A percentile compares a stretch with the other conserved stretches of the same genome.
Evolutionary conservation across 805 yeast species (phyloP).

Genomic region (Lachancea quebecensis): DNA sequence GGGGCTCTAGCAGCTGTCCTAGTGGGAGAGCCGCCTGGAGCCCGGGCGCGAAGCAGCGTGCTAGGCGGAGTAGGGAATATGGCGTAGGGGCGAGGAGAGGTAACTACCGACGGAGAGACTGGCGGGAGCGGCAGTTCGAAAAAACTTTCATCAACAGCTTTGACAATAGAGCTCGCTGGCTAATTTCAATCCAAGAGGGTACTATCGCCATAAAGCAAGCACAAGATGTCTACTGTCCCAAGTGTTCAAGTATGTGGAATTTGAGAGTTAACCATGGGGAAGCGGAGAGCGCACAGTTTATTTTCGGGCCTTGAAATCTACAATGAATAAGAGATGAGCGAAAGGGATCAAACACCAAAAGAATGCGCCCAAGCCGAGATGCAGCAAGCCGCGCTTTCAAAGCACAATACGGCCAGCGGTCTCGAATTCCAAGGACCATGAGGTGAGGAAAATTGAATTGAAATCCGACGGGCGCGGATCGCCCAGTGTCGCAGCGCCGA

Average conservation of each 20-base stretch:
- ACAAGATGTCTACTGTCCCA: constrained; percentile 66
- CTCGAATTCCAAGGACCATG: not conserved
- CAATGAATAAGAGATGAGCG: not conserved
- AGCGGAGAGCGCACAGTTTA: not conserved
- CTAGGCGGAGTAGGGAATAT: not conserved
- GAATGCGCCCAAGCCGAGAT: no score
- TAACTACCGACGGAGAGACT: not conserved
- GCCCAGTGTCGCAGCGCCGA: not conserved
- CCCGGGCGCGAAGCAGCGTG: no score
- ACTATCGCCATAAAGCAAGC: constrained; percentile 17
- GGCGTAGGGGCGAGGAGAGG: not conserved
- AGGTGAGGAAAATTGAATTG: not conserved
- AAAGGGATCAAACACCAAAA: no score
- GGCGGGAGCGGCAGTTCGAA: constrained; percentile 2
- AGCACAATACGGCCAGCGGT: no score
- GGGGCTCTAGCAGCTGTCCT: no score
- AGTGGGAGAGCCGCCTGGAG: not conserved
- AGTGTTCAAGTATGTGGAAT: constrained; percentile 75
- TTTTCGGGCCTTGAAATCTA: not conserved
- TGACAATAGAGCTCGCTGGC: not conserved
- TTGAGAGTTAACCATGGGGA: not conserved
- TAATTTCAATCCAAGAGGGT: constrained; percentile 3
- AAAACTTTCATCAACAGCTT: constrained; percentile 8
- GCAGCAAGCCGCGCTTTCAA: no score
- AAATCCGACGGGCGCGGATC: not conserved